These are phyloP conservation scores for Trichoderma sp. DNA, from an alignment of 2,329 filamentous ascomycete genomes.

Conservation along the genomic window DNA sequence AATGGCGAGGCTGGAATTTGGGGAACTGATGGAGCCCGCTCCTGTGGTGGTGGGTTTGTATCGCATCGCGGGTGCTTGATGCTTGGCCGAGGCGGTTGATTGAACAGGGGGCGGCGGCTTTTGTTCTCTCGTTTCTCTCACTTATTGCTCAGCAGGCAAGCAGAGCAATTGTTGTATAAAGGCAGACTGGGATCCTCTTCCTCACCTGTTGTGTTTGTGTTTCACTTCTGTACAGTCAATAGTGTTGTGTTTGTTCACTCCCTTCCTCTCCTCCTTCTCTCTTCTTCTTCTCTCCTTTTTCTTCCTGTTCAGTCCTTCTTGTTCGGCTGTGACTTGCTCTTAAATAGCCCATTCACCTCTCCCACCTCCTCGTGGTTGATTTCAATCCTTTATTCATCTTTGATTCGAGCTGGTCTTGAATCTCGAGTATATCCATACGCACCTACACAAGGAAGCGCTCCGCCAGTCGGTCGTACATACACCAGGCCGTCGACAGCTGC, in stretches of 20 bases:
- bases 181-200: neutral
- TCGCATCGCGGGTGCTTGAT: neutral
- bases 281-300: neutral
- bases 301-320: neutral
- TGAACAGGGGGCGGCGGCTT: neutral
- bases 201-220: neutral
- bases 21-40: neutral
- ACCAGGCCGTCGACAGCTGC: conserved; percentile 7
- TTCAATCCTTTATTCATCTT: neutral
- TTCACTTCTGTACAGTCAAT: neutral
- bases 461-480: neutral
- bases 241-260: neutral
- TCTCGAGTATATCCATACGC: neutral
- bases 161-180: neutral
- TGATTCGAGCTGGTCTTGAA: conserved; percentile 5
- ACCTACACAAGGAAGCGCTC: neutral
- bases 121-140: neutral
- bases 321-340: neutral
- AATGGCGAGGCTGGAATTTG: neutral
- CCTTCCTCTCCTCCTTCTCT: neutral
- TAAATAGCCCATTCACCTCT: neutral
- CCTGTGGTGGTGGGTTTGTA: neutral
- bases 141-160: neutral
- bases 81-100: neutral
- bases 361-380: neutral